Percentiles rank a stretch among this genome's conserved stretches.
These are phyloP conservation scores for Crucibulum laeve DNA, from an alignment of 768 basidiomycete species.

Conservation along the genomic window DNA sequence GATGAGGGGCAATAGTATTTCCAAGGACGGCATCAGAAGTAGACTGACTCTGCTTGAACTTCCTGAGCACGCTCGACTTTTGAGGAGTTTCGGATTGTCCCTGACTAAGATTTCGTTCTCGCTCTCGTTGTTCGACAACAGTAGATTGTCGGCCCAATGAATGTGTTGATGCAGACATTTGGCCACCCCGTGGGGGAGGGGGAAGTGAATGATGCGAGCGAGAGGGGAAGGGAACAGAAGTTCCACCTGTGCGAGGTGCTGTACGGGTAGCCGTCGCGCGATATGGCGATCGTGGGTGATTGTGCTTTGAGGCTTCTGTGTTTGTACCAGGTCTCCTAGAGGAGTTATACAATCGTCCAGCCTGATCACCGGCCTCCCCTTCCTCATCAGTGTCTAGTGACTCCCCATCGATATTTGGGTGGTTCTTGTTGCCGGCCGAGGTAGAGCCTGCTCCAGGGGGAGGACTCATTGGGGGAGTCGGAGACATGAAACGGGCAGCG, in stretches of 20 bases:
- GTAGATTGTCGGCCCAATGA: slow-evolving; percentile 72
- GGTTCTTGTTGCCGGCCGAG: slow-evolving; percentile 46
- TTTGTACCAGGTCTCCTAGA: slow-evolving; percentile 25
- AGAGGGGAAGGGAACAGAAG: slow-evolving; percentile 70
- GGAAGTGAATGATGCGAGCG: slow-evolving; percentile 78
- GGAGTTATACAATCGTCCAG: slow-evolving; percentile 38
- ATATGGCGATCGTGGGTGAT: slow-evolving; percentile 78
- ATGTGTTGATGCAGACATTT: slow-evolving; percentile 59
- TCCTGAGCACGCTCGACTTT: slow-evolving; percentile 57
- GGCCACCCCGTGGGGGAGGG: slow-evolving; percentile 53
- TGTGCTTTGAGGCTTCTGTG: slow-evolving; percentile 42
- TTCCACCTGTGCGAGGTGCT: slow-evolving; percentile 32
- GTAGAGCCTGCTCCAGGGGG: slow-evolving; percentile 22
- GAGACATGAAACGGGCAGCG: slow-evolving; percentile 88
- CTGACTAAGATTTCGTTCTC: slow-evolving; percentile 49
- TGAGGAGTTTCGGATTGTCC: slow-evolving; percentile 28
- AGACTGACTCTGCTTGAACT: slow-evolving; percentile 63
- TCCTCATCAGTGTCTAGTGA: slow-evolving; percentile 68
- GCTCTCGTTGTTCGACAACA: slow-evolving; percentile 39
- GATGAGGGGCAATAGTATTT: slow-evolving; percentile 64
- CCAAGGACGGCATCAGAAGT: slow-evolving; percentile 41
- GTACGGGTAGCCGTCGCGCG: slow-evolving; percentile 42
- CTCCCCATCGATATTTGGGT: slow-evolving; percentile 68
- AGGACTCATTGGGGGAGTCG: slow-evolving; percentile 42
- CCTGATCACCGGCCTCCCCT: slow-evolving; percentile 54